A percentile compares a stretch with the other conserved stretches of the same genome.
Conservation (phyloP, 2,329 filamentous ascomycete genomes). For the Pyricularia sp. region DNA sequence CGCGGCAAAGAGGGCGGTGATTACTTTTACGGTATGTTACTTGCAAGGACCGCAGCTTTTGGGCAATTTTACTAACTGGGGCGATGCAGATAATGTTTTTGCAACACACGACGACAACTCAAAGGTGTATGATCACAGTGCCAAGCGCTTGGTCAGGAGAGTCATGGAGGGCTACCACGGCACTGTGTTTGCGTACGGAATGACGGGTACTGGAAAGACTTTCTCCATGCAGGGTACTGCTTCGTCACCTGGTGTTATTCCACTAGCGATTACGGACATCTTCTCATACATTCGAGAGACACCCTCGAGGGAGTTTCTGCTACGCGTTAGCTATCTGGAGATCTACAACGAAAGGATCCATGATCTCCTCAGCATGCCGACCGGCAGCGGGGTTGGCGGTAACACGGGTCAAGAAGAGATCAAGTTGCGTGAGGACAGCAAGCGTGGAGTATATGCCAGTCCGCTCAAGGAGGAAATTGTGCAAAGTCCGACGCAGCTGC, state of each 20-base stretch:
- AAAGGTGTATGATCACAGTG: conserved; percentile 86
- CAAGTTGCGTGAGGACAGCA: conserved; percentile 92
- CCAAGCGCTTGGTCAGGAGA: conserved; percentile 85
- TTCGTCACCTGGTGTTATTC: conserved; percentile 91
- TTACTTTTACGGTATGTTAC: conserved; percentile 71
- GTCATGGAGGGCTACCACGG: conserved; percentile 99
- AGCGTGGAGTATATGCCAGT: conserved; percentile 91
- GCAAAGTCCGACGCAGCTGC: conserved; percentile 88
- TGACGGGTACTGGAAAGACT: conserved; percentile 98
- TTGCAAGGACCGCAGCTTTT: conserved; percentile 8
- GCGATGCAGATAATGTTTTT: conserved; percentile 82
- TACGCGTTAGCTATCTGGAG: conserved; percentile 95
- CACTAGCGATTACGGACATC: conserved; percentile 94
- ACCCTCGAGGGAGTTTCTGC: conserved; percentile 83
- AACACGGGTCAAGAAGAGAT: conserved; percentile 73
- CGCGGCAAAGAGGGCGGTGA: conserved; percentile 85
- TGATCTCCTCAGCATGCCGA: conserved; percentile 74
- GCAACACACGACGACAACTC: conserved; percentile 88
- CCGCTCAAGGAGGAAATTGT: conserved; percentile 98
- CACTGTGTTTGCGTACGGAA: conserved; percentile 96
- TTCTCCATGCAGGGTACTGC: conserved; percentile 99
- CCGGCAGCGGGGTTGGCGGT: conserved; percentile 43
- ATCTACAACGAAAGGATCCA: conserved; percentile 99
- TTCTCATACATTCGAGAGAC: conserved; percentile 99
- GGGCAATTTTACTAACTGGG: background rate